A percentile compares a stretch with the other conserved stretches of the same genome.
These are phyloP conservation scores for Staphylotrichum tortipilum DNA, from an alignment of 495 filamentous ascomycete species.

Conservation along the genomic window DNA sequence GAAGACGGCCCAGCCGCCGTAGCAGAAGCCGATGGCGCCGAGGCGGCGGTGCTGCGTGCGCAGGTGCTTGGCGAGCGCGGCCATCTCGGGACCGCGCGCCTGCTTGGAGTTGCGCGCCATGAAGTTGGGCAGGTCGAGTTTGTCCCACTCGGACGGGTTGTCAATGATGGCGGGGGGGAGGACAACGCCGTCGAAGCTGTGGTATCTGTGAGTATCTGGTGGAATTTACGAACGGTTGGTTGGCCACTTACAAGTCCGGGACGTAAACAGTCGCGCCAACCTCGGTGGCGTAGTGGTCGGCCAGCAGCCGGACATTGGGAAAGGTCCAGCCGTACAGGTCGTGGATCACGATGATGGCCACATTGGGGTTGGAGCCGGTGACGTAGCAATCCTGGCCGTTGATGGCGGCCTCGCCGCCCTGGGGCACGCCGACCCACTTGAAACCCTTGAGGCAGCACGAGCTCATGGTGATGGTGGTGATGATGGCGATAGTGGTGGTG, in stretches of 20 bases:
- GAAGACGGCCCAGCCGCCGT: slow-evolving; percentile 42
- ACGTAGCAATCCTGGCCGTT: slow-evolving; percentile 32
- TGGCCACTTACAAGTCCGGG: slow-evolving; percentile 41
- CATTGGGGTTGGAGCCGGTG: slow-evolving; percentile 34
- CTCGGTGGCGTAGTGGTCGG: slow-evolving; percentile 46
- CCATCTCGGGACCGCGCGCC: neutral
- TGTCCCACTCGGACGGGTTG: neutral
- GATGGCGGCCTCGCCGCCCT: slow-evolving; percentile 28
- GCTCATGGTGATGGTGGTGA: neutral
- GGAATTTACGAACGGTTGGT: neutral
- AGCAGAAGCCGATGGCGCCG: slow-evolving; percentile 46
- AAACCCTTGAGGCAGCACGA: slow-evolving; percentile 20
- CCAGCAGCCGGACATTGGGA: slow-evolving; percentile 44
- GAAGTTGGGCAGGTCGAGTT: slow-evolving; percentile 1
- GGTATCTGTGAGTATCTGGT: neutral
- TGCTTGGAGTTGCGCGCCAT: slow-evolving; percentile 1
- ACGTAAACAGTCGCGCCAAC: slow-evolving; percentile 43
- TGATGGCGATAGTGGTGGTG: too few species aligned
- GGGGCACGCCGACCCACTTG: slow-evolving; percentile 37
- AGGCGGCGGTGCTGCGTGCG: slow-evolving; percentile 12
- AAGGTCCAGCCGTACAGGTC: slow-evolving; percentile 52
- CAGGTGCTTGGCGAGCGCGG: neutral
- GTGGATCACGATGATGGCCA: slow-evolving; percentile 45
- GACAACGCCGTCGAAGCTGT: slow-evolving; percentile 1
- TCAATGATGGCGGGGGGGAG: neutral